Evolutionary conservation across 257 asterid species (phyloP), one percentile per base, ranked within the genome.

Genomic region (Nicotiana undulata): DNA sequence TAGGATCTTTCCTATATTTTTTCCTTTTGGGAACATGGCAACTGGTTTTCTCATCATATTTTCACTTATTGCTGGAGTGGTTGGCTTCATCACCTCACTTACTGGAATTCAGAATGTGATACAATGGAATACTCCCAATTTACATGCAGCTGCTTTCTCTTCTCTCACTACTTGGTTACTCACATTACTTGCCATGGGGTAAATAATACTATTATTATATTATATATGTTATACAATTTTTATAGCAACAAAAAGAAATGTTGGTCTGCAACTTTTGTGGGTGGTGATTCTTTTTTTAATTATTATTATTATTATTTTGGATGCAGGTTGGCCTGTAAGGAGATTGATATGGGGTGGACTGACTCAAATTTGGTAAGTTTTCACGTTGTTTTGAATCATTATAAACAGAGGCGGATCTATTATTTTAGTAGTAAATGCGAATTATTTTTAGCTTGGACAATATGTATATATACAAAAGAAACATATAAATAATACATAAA

Each of bases 171-270:
- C 96, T 53, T 92, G 89, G 94, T 53, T 86, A 1, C 92, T 96
- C 46, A 90, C 99, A 46, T 77, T 96, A 63, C 97, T 96, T 5
- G 98, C 99, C 3, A 91, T 93, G 98, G 99, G 98, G 99, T 95
- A 85, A 83, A 44, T 12, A 40, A 34, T 5, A 55, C 26, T 40
- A 10, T 28, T 28, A 28, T 28, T 28, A 28, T 28, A 56, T 56
- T 12, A 32, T 32, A 77, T 6, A 56, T 51, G 65, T 12, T 10
- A 22, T 29, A 13, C 0, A n/a, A 15, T 11, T 40, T 77, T 31
- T 2, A 31, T 66, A n/a, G 53, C n/a, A 76, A 58, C 18, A 24
- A 52, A 18, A 5, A 34, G 4, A 65, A 65, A 4, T 65, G 75
- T 34, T 20, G 22, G 24, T 18, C 64, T 20, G 29, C 64, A 2